Conservation (phyloP, 495 filamentous ascomycete species). For the Hypoxylon lenormandii region DNA sequence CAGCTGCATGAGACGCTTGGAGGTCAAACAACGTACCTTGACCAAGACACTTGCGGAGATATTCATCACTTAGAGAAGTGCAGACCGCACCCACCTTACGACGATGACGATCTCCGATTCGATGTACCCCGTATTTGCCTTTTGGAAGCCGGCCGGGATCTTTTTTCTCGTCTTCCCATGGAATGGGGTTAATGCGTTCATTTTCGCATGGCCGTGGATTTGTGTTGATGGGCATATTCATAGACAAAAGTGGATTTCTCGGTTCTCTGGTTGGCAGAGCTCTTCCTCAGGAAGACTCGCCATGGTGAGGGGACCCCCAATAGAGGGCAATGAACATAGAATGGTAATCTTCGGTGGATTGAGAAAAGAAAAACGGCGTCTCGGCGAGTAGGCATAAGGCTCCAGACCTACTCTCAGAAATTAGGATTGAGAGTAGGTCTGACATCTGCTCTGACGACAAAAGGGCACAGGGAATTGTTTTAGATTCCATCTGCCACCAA, state of each 20-base stretch:
- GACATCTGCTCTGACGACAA: slow-evolving; percentile 51
- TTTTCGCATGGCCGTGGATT: slow-evolving; percentile 51
- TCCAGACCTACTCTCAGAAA: slow-evolving; percentile 48
- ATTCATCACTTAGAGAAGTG: slow-evolving; percentile 53
- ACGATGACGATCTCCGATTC: slow-evolving; percentile 52
- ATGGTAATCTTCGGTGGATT: slow-evolving; percentile 62
- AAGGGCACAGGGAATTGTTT: slow-evolving; percentile 49
- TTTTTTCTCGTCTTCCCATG: slow-evolving; percentile 51
- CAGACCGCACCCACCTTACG: slow-evolving; percentile 44
- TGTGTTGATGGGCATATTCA: slow-evolving; percentile 55
- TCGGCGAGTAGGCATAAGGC: slow-evolving; percentile 51
- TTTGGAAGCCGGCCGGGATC: slow-evolving; percentile 51
- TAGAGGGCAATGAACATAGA: slow-evolving; percentile 55
- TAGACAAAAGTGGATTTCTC: slow-evolving; percentile 74
- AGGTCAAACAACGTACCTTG: slow-evolving; percentile 58
- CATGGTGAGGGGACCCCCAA: slow-evolving; percentile 46
- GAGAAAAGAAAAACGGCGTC: slow-evolving; percentile 53
- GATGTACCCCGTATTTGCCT: slow-evolving; percentile 53
- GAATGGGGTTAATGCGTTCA: slow-evolving; percentile 49
- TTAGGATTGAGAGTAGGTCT: slow-evolving; percentile 55
- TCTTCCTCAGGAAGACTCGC: slow-evolving; percentile 49
- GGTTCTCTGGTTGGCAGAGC: slow-evolving; percentile 59
- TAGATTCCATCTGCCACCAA: slow-evolving; percentile 51
- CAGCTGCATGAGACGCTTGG: slow-evolving; percentile 59
- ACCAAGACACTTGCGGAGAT: slow-evolving; percentile 54